A percentile compares a stretch with the other conserved stretches of the same genome.
Evolutionary conservation across 495 filamentous ascomycete species (phyloP).

Genomic region (Acidiella bohemica): DNA sequence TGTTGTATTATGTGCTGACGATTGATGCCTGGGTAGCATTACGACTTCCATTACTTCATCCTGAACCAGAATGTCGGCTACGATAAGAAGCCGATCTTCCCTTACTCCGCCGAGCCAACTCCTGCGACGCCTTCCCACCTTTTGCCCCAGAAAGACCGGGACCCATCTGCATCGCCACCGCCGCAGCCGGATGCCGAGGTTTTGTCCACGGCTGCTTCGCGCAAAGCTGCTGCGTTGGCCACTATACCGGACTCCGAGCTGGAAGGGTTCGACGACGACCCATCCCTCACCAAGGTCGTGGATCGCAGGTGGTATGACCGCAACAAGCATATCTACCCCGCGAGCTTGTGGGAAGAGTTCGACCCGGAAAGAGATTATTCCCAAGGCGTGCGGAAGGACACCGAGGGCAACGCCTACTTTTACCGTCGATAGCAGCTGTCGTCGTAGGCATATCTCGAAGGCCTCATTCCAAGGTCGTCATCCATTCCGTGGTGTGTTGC

Average conservation of each 20-base stretch:
- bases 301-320: conserved; percentile 92
- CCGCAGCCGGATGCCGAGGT: conserved; percentile 4
- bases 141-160: conserved; percentile 2
- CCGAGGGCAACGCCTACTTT: conserved; percentile 85
- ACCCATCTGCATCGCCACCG: not conserved
- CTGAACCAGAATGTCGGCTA: conserved; percentile 71
- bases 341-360: conserved; percentile 90
- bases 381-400: conserved; percentile 66
- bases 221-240: conserved; percentile 20
- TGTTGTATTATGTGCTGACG: not conserved
- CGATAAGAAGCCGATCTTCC: conserved; percentile 54
- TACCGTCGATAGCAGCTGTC: too few relatives aligned
- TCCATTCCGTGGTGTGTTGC: too few relatives aligned
- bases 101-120: conserved; percentile 47
- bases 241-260: conserved; percentile 32
- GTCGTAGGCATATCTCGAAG: too few relatives aligned
- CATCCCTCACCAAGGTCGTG: conserved; percentile 81
- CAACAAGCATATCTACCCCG: conserved; percentile 96
- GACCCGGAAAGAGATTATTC: conserved; percentile 79
- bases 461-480: too few relatives aligned
- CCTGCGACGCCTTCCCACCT: conserved; percentile 18
- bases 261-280: conserved; percentile 69
- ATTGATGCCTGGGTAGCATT: conserved; percentile 49
- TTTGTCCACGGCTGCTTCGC: conserved; percentile 28
- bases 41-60: conserved; percentile 93